Evolutionary conservation across 2,329 filamentous ascomycete species (phyloP).

Genomic region (Arthroderma sp.): DNA sequence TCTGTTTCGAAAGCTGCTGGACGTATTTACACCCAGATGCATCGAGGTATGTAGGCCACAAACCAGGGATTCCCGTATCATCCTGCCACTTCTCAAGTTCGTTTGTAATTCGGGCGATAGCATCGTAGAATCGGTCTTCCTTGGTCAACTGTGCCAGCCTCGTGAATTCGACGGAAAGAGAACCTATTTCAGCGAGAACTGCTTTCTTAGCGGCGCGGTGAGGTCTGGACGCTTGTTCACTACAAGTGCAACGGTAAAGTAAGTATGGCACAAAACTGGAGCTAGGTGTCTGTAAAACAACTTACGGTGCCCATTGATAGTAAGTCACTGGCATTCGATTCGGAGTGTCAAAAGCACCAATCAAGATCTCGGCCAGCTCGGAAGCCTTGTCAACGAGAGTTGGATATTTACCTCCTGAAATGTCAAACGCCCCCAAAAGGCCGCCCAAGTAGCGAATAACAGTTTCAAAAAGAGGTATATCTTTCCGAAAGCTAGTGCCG

Average conservation of each 20-base stretch:
- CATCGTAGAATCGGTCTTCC: conserved; percentile 27
- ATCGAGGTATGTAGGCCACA: conserved; percentile 47
- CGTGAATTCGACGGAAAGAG: conserved; percentile 29
- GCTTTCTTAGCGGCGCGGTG: conserved; percentile 17
- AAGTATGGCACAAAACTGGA: conserved; percentile 1
- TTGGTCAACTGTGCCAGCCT: conserved; percentile 27
- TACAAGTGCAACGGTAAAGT: conserved; percentile 61
- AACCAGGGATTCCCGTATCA: conserved; percentile 24
- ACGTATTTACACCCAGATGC: conserved; percentile 58
- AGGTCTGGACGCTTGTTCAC: conserved; percentile 26
- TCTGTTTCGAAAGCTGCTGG: conserved; percentile 5
- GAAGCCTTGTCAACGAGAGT: conserved; percentile 38
- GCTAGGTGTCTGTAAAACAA: conserved; percentile 7
- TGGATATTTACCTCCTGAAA: conserved; percentile 43
- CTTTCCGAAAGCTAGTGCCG: conserved; percentile 21
- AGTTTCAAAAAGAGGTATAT: conserved; percentile 36
- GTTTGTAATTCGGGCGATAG: conserved; percentile 24
- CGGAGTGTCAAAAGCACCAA: conserved; percentile 28
- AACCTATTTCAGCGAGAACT: conserved; percentile 26
- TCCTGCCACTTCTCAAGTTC: conserved; percentile 23
- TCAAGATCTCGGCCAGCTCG: conserved; percentile 43
- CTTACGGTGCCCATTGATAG: conserved; percentile 65
- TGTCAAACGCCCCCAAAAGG: conserved; percentile 40
- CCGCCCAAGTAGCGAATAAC: conserved; percentile 43
- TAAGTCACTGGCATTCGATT: conserved; percentile 18